Evolutionary conservation across 129 eudicot species (phyloP).

Genomic region (Erigeron canadensis): DNA sequence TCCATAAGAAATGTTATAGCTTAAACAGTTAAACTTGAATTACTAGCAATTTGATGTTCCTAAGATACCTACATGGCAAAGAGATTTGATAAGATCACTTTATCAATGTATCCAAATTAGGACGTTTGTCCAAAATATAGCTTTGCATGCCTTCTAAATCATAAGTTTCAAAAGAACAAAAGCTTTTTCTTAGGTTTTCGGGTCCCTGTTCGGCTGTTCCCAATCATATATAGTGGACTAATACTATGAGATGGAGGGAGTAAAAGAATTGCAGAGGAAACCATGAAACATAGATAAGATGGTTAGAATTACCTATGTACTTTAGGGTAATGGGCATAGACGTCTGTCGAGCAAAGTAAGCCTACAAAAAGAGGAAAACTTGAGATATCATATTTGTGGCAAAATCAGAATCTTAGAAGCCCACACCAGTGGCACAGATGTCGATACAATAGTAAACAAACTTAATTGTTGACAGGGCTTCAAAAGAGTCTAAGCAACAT

Average conservation of each 20-base stretch:
- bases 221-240: no score
- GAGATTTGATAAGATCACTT: not conserved
- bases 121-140: not conserved
- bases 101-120: not conserved
- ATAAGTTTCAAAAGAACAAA: not conserved
- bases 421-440: no score
- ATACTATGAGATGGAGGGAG: not conserved
- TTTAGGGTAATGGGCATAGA: slow-evolving; percentile 68
- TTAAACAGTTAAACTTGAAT: not conserved
- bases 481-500: no score
- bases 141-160: not conserved
- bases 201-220: no score
- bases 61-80: slow-evolving; percentile 8
- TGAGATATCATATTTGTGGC: not conserved
- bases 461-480: no score
- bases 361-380: slow-evolving; percentile 40
- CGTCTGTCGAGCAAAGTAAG: slow-evolving; percentile 45
- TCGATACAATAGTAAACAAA: no score
- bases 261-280: not conserved
- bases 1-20: not conserved
- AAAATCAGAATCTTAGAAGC: not conserved
- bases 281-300: not conserved
- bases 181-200: no score
- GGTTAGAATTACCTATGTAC: slow-evolving; percentile 60
- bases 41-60: not conserved